Evolutionary conservation across 1,284 basidiomycete species (phyloP), one percentile per base, ranked within the genome.

Genomic region (Marasmius oreades): DNA sequence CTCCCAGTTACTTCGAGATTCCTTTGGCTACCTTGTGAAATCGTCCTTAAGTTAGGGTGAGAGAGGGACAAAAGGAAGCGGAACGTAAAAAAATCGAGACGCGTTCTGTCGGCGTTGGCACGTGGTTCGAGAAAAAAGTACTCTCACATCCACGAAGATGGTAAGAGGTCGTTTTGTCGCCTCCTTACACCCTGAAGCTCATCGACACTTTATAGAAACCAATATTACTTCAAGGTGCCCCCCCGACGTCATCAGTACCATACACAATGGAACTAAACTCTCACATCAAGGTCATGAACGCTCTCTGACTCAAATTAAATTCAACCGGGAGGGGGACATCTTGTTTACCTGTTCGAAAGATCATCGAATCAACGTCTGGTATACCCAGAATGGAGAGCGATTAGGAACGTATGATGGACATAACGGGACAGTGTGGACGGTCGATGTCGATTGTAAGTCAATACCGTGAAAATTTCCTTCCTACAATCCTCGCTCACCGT

Each of bases 301-400:
- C 68, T 93, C 97, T 59, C 80, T 99, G 69, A 98, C 95, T n/a
- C 93, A 96, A 76, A 90, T 94, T 80, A 92, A 91, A 76, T 93
- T 95, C 82, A 99, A 99, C 80, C 76, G 80, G 56, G 96, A 99
- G 71, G 96, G 96, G 63, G 96, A 99, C 73, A 80, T 99, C 12
- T 82, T 99, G 56, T 98, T 99, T 75, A 90, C 95, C 26, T 93
- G 90, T 67, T 95, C 94, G 67, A 99, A 99, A 81, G 96, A 99
- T 72, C 84, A 90, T 66, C 73, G 93, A 66, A 93, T 98, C 73
- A 98, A 98, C 69, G 94, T 93, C 51, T 98, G 95, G 95, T 98
- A 87, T 75, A 91, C 95, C n/a, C 93, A 97, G 68, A 99, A 99
- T 69, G 97, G 97, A 62, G 96, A 99, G 78, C 82, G 97, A 59